These are phyloP conservation scores for Xylariaceae sp. DNA, from an alignment of 2,329 filamentous ascomycete species.

Conservation along the genomic window DNA sequence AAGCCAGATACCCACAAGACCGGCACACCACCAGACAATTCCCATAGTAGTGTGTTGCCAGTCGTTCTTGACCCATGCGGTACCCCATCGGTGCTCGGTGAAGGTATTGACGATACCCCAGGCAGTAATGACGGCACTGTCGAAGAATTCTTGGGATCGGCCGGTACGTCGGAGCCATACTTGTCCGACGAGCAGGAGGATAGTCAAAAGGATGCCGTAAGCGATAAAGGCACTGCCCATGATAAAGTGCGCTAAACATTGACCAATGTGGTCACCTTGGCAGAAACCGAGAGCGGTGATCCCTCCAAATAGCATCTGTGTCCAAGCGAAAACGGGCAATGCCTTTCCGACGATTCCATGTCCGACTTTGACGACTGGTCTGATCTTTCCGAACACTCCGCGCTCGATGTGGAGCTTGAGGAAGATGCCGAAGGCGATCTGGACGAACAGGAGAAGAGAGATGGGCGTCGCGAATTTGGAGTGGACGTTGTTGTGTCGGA, in stretches of 20 bases:
- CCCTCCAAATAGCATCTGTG: slow-evolving; percentile 93
- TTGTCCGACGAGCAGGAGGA: slow-evolving; percentile 84
- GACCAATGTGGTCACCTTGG: slow-evolving; percentile 82
- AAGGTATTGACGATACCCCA: slow-evolving; percentile 99
- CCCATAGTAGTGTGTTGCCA: slow-evolving; percentile 99
- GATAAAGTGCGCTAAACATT: slow-evolving; percentile 95
- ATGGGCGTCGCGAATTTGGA: slow-evolving; percentile 73
- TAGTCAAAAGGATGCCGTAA: slow-evolving; percentile 83
- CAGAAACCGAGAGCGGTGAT: slow-evolving; percentile 93
- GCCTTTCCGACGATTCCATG: slow-evolving; percentile 83
- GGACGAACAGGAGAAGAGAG: slow-evolving; percentile 72
- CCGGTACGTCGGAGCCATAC: slow-evolving; percentile 77
- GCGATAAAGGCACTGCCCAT: slow-evolving; percentile 97
- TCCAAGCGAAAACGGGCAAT: slow-evolving; percentile 83
- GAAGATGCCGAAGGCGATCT: slow-evolving; percentile 80
- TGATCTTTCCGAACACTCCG: slow-evolving; percentile 75
- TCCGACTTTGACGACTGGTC: slow-evolving; percentile 64
- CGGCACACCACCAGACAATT: slow-evolving; percentile 97
- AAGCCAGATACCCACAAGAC: slow-evolving; percentile 87
- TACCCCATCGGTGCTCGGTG: slow-evolving; percentile 93
- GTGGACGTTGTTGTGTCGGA: slow-evolving; percentile 72
- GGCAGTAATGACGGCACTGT: slow-evolving; percentile 81
- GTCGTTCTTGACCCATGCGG: slow-evolving; percentile 85
- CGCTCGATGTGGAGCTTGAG: slow-evolving; percentile 84
- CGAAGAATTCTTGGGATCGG: slow-evolving; percentile 94